phyloP scores from a whole-genome alignment of 176 grass and related monocot genomes.

The Oryza rufipogon region DNA sequence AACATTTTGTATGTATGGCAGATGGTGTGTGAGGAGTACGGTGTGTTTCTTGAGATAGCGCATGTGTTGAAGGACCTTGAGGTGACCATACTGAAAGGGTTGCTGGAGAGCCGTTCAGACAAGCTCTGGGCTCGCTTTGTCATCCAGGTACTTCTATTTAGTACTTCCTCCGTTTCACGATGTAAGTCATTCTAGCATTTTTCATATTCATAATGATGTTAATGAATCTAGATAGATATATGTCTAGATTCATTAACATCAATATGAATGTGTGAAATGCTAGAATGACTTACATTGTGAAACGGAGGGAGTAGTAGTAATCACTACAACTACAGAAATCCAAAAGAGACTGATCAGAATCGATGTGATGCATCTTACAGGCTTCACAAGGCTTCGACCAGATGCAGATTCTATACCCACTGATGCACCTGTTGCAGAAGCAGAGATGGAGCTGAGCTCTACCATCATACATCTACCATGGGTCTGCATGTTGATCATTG shows the following conservation, averaged over 20 bases:
- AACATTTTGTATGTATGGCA: slow-evolving; percentile 39
- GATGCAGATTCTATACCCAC: slow-evolving; percentile 71
- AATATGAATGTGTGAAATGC: no score
- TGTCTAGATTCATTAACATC: no score
- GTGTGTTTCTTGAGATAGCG: slow-evolving; percentile 62
- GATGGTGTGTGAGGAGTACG: slow-evolving; percentile 62
- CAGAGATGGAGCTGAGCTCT: slow-evolving; percentile 24
- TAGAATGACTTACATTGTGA: no score
- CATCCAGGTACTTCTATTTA: slow-evolving; percentile 46
- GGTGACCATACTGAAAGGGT: slow-evolving; percentile 65
- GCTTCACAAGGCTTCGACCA: slow-evolving; percentile 52
- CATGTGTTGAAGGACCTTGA: slow-evolving; percentile 52
- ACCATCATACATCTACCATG: background rate
- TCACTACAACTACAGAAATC: background rate
- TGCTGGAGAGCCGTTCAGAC: slow-evolving; percentile 54
- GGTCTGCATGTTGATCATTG: background rate
- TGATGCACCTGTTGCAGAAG: slow-evolving; percentile 68
- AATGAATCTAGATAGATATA: no score
- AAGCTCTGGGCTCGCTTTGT: slow-evolving; percentile 65
- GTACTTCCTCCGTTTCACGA: background rate
- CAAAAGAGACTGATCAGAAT: background rate
- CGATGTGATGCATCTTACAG: slow-evolving; percentile 28
- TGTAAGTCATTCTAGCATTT: no score
- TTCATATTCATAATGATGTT: no score
- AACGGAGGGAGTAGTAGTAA: background rate